Percentiles rank a stretch among this genome's conserved stretches.
Conservation (phyloP, 225 moss, liverwort and hornwort genomes). For the Pseudoscleropodium purum region DNA sequence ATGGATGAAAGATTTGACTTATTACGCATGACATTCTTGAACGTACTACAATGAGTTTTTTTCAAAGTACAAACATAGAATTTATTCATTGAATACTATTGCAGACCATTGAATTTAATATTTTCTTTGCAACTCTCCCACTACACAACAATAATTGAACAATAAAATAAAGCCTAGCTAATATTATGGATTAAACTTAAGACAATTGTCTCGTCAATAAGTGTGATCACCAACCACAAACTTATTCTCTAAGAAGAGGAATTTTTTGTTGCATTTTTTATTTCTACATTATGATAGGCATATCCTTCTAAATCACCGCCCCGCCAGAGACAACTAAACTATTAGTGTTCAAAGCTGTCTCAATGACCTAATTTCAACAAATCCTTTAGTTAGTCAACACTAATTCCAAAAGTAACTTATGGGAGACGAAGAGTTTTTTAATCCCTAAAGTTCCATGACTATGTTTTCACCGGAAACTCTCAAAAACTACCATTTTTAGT, state of each 20-base stretch:
- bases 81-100: background rate
- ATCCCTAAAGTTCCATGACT: too few relatives aligned
- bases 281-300: background rate
- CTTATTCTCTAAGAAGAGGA: background rate
- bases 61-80: fast-evolving
- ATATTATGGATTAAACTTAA: background rate
- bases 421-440: background rate
- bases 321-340: background rate
- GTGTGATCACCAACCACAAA: background rate
- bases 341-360: background rate
- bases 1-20: background rate
- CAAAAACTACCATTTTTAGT: too few relatives aligned
- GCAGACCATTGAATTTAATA: background rate
- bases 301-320: fast-evolving
- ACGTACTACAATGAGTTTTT: background rate
- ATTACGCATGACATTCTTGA: background rate
- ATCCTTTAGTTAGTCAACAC: background rate
- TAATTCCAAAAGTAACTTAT: background rate
- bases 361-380: background rate
- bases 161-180: too few relatives aligned
- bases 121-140: background rate
- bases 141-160: background rate
- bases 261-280: background rate
- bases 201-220: fast-evolving
- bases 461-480: too few relatives aligned